These are phyloP conservation scores for Phytophthora chlamydospora DNA, from an alignment of 352 stramenopile genomes.

Conservation along the genomic window DNA sequence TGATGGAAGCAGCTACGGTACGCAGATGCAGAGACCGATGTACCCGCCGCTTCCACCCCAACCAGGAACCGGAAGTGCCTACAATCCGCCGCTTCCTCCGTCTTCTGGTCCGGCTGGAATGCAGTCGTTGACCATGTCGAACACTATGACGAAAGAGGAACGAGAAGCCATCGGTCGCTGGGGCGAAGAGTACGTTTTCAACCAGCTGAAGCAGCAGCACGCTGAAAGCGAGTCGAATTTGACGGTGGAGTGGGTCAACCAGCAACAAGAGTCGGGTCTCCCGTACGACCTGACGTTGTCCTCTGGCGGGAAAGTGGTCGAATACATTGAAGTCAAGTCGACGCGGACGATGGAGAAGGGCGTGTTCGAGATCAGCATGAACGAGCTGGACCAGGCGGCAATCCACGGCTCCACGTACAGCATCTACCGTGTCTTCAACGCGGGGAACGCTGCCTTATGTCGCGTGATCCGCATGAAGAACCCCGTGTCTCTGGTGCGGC, in stretches of 20 bases:
- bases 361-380: conserved; percentile 91
- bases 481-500: conserved; percentile 76
- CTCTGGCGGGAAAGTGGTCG: conserved; percentile 50
- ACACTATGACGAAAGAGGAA: conserved; percentile 79
- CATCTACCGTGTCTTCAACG: conserved; percentile 90
- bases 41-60: conserved; percentile 18
- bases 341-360: conserved; percentile 89
- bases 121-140: conserved; percentile 37
- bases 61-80: conserved; percentile 8
- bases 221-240: conserved; percentile 42
- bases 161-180: conserved; percentile 80
- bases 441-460: conserved; percentile 68
- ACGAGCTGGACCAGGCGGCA: conserved; percentile 85
- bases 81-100: conserved; percentile 18
- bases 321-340: conserved; percentile 89
- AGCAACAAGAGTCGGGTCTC: conserved; percentile 77
- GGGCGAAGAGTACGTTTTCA: conserved; percentile 84
- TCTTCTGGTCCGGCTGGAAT: conserved; percentile 9
- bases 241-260: conserved; percentile 78
- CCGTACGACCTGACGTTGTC: conserved; percentile 83
- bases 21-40: conserved; percentile 19
- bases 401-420: conserved; percentile 78
- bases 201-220: conserved; percentile 65
- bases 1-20: conserved; percentile 16
- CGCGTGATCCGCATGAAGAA: conserved; percentile 88